phyloP scores from a whole-genome alignment of 2,329 filamentous ascomycete species.

The Bimuria novae-zelandiae region DNA sequence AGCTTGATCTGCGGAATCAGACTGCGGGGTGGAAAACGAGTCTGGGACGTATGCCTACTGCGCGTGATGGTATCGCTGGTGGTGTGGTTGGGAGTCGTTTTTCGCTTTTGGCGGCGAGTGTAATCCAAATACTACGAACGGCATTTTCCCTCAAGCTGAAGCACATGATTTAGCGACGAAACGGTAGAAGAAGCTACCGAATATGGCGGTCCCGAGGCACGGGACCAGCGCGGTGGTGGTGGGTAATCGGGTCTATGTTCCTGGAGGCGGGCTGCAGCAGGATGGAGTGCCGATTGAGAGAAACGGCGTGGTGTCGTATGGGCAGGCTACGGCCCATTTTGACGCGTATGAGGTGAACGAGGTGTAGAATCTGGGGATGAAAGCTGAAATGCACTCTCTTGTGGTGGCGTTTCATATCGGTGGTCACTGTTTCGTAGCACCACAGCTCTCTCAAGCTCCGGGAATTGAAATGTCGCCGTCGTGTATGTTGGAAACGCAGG shows the following conservation, averaged over 20 bases:
- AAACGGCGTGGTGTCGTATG: background rate
- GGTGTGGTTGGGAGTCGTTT: slow-evolving; percentile 8
- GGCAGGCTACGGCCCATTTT: background rate
- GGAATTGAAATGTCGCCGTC: no score
- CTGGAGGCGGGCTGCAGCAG: slow-evolving; percentile 14
- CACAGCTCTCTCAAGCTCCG: no score
- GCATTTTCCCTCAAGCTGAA: slow-evolving; percentile 11
- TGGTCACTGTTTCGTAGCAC: no score
- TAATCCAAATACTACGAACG: slow-evolving; percentile 6
- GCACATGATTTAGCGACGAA: slow-evolving; percentile 9
- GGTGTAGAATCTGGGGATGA: background rate
- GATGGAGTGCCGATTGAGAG: slow-evolving; percentile 1
- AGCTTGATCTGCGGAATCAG: slow-evolving; percentile 7
- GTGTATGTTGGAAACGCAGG: no score
- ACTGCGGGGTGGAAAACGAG: background rate
- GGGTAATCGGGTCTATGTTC: slow-evolving; percentile 10
- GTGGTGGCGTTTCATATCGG: no score
- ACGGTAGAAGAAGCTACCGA: background rate
- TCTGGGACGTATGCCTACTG: slow-evolving; percentile 10
- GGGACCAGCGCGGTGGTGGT: slow-evolving; percentile 10
- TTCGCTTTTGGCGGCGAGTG: slow-evolving; percentile 17
- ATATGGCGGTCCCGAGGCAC: slow-evolving; percentile 15
- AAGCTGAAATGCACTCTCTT: background rate
- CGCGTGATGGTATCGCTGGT: slow-evolving; percentile 7
- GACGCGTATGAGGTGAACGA: background rate